Conservation (phyloP, 495 filamentous ascomycete genomes). For the Penicillium arizonense region DNA sequence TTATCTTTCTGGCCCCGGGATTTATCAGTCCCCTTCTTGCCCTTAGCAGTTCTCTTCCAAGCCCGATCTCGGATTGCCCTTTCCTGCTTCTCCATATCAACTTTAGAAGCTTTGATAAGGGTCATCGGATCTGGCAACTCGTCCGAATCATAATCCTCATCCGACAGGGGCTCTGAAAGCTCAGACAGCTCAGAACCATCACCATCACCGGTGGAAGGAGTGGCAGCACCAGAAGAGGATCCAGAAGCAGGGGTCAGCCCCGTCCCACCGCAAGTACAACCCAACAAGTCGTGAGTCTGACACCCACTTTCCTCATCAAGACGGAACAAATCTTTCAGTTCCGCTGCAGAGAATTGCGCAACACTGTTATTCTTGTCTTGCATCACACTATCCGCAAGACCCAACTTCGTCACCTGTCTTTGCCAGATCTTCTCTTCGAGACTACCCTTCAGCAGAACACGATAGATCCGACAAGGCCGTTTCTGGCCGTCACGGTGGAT, state of each 20-base stretch:
- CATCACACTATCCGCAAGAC: constrained; percentile 66
- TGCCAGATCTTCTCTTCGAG: constrained; percentile 86
- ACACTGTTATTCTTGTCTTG: constrained; percentile 56
- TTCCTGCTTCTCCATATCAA: constrained; percentile 63
- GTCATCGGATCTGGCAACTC: constrained; percentile 40
- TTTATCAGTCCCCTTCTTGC: constrained; percentile 1
- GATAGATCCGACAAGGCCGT: constrained; percentile 68
- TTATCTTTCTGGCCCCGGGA: constrained; percentile 35
- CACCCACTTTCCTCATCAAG: constrained; percentile 56
- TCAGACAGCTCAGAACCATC: constrained; percentile 23
- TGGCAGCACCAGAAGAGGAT: constrained; percentile 4
- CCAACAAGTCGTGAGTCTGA: constrained; percentile 70
- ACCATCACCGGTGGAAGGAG: constrained; percentile 15
- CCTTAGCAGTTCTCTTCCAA: constrained; percentile 2
- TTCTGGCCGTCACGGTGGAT: constrained; percentile 81
- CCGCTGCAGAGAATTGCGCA: constrained; percentile 62
- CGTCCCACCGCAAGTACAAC: constrained; percentile 63
- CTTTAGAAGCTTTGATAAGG: constrained; percentile 56
- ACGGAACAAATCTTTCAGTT: constrained; percentile 70
- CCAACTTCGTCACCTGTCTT: constrained; percentile 74
- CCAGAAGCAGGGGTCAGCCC: constrained; percentile 29
- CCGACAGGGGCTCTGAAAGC: constrained; percentile 19
- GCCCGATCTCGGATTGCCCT: constrained; percentile 38
- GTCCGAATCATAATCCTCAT: constrained; percentile 35
- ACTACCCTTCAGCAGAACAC: constrained; percentile 68